A percentile compares a stretch with the other conserved stretches of the same genome.
phyloP scores from a whole-genome alignment of 768 basidiomycete genomes.

The Tricholoma terreum region DNA sequence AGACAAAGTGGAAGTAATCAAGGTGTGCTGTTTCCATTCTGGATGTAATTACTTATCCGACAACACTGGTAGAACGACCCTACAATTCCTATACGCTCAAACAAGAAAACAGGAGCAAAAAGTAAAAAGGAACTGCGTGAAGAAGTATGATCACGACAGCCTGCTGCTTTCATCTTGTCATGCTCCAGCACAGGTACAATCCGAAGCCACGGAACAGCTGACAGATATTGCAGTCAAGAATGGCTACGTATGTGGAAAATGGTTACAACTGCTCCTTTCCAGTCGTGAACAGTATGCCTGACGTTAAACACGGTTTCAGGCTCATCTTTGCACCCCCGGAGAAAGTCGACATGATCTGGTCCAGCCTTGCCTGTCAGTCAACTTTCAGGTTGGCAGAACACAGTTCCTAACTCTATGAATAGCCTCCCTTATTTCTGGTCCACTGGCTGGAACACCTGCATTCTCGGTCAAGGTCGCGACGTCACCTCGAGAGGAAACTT shows the following conservation, averaged over 20 bases:
- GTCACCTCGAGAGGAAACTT: slow-evolving; percentile 42
- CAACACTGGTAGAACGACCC: slow-evolving; percentile 50
- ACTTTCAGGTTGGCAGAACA: background rate
- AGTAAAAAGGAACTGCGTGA: slow-evolving; percentile 78
- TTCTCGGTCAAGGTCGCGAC: slow-evolving; percentile 65
- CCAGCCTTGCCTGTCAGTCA: slow-evolving; percentile 53
- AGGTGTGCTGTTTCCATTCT: slow-evolving; percentile 34
- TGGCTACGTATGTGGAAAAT: slow-evolving; percentile 63
- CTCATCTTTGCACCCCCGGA: slow-evolving; percentile 61
- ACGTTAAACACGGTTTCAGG: slow-evolving; percentile 36
- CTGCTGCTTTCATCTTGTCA: background rate
- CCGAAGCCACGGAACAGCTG: slow-evolving; percentile 53
- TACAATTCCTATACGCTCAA: slow-evolving; percentile 63
- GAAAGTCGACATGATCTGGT: slow-evolving; percentile 64
- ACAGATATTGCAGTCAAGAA: slow-evolving; percentile 57
- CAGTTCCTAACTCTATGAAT: slow-evolving; percentile 3
- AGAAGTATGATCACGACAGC: slow-evolving; percentile 39
- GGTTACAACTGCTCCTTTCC: slow-evolving; percentile 34
- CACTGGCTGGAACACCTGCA: slow-evolving; percentile 56
- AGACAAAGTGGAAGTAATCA: slow-evolving; percentile 55
- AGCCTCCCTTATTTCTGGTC: slow-evolving; percentile 68
- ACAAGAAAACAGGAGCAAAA: slow-evolving; percentile 67
- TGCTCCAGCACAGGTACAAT: slow-evolving; percentile 45
- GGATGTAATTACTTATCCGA: background rate
- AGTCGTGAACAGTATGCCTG: background rate